Evolutionary conservation across 192 early-diverging fungal species (phyloP).

Genomic region (Mortierella claussenii): DNA sequence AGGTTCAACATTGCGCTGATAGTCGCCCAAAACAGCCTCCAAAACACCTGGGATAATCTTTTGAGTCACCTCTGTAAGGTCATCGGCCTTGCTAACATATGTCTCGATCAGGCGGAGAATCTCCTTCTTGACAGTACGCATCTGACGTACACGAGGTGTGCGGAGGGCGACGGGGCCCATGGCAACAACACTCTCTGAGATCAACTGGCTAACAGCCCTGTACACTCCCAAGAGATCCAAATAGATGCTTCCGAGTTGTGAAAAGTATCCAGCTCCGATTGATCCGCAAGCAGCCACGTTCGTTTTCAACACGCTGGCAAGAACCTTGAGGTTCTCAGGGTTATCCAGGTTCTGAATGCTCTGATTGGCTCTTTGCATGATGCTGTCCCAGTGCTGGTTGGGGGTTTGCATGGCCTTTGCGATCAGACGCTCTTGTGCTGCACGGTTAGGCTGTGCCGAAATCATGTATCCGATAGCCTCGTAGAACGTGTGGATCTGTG

Average conservation of each 20-base stretch:
- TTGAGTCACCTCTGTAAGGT: conserved; percentile 78
- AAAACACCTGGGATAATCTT: conserved; percentile 93
- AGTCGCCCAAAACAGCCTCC: conserved; percentile 90
- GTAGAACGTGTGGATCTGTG: conserved; percentile 98
- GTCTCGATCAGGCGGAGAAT: conserved; percentile 92
- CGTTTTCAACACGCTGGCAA: conserved; percentile 94
- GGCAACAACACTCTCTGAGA: conserved; percentile 80
- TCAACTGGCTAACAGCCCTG: conserved; percentile 84
- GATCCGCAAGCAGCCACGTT: conserved; percentile 93
- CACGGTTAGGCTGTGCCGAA: conserved; percentile 86
- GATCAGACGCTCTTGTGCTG: conserved; percentile 85
- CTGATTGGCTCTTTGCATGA: conserved; percentile 77
- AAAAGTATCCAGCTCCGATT: conserved; percentile 87
- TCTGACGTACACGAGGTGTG: conserved; percentile 88
- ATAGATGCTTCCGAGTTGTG: conserved; percentile 91
- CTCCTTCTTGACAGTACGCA: conserved; percentile 98
- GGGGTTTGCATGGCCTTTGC: conserved; percentile 88
- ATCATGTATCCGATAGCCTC: conserved; percentile 99
- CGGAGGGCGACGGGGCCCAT: conserved; percentile 91
- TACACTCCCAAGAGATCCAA: conserved; percentile 93
- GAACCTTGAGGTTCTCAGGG: conserved; percentile 86
- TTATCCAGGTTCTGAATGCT: conserved; percentile 78
- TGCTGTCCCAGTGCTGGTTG: conserved; percentile 86
- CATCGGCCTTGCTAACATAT: conserved; percentile 90
- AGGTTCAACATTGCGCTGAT: conserved; percentile 85